These are phyloP conservation scores for Backusella westeae DNA, from an alignment of 192 early-diverging fungal genomes.

Conservation along the genomic window DNA sequence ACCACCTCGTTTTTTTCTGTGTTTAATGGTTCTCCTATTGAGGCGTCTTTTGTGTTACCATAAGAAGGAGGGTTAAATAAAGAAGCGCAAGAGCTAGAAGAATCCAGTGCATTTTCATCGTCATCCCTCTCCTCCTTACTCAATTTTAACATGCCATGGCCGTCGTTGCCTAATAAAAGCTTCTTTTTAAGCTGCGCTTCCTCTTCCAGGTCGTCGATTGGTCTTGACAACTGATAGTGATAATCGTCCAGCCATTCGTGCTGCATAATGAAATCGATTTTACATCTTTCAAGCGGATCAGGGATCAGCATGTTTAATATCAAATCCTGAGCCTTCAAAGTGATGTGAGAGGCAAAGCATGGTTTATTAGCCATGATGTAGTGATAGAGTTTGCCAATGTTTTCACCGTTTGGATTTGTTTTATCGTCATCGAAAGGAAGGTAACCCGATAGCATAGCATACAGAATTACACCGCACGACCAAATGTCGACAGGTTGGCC, in stretches of 20 bases:
- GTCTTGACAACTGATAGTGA: neutral
- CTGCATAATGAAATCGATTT: constrained; percentile 67
- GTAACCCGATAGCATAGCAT: constrained; percentile 86
- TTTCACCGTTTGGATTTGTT: constrained; percentile 83
- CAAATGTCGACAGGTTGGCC: constrained; percentile 96
- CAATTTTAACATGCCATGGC: neutral
- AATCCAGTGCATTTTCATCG: neutral
- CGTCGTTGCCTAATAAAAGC: neutral
- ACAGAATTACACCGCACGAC: constrained; percentile 97
- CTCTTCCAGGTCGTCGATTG: constrained; percentile 13
- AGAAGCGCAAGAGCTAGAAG: constrained; percentile 3
- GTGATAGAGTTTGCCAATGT: constrained; percentile 76
- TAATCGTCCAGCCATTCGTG: constrained; percentile 45
- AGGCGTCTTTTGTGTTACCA: constrained; percentile 8
- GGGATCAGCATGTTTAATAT: constrained; percentile 86
- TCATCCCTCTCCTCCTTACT: neutral
- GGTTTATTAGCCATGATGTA: constrained; percentile 76
- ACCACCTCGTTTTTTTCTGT: neutral
- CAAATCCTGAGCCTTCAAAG: constrained; percentile 67
- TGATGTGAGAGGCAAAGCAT: constrained; percentile 85
- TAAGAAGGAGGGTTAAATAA: neutral
- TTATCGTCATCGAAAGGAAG: constrained; percentile 90
- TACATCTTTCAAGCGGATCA: constrained; percentile 73
- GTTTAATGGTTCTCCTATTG: neutral
- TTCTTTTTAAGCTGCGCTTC: constrained; percentile 1